A percentile compares a stretch with the other conserved stretches of the same genome.
Evolutionary conservation across 2,329 filamentous ascomycete genomes (phyloP).

Genomic region (Phialemoniopsis sp.): DNA sequence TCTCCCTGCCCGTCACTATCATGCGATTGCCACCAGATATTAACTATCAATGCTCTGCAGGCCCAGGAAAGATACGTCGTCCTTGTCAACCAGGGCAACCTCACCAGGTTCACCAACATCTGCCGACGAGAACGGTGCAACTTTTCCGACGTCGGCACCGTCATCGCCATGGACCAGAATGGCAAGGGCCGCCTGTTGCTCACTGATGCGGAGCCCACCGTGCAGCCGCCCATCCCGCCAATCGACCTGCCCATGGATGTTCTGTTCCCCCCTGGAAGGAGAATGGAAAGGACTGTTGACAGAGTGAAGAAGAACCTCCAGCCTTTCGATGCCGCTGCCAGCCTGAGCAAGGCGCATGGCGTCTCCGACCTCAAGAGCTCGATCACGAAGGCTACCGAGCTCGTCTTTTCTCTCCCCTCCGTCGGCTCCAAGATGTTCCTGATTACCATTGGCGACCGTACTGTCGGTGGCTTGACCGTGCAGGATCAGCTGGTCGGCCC

Average conservation of each 20-base stretch:
- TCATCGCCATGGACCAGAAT: slow-evolving; percentile 55
- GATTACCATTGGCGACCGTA: slow-evolving; percentile 92
- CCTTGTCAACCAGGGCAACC: slow-evolving; percentile 73
- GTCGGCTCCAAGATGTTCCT: slow-evolving; percentile 97
- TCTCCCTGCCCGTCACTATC: too few relatives aligned
- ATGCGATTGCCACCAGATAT: too few relatives aligned
- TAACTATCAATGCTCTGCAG: slow-evolving; percentile 3
- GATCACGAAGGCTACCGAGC: slow-evolving; percentile 64
- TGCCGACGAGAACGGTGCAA: slow-evolving; percentile 82
- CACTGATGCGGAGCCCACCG: slow-evolving; percentile 72
- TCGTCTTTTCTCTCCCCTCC: slow-evolving; percentile 79
- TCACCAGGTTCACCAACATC: slow-evolving; percentile 71
- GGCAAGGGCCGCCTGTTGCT: slow-evolving; percentile 73
- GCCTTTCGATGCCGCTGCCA: slow-evolving; percentile 64
- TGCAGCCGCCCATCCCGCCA: slow-evolving; percentile 59
- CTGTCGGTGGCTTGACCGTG: slow-evolving; percentile 82
- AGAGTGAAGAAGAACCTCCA: slow-evolving; percentile 65
- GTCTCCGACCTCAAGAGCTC: slow-evolving; percentile 15
- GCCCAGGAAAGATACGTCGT: slow-evolving; percentile 96
- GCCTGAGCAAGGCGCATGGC: slow-evolving; percentile 62
- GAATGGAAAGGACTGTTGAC: slow-evolving; percentile 70
- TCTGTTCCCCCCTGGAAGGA: slow-evolving; percentile 83
- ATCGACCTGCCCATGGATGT: slow-evolving; percentile 89
- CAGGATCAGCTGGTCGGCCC: slow-evolving; percentile 95
- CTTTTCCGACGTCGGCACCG: slow-evolving; percentile 85